phyloP scores from a whole-genome alignment of 208 protist genomes.

The Tritrichomonas foetus region DNA sequence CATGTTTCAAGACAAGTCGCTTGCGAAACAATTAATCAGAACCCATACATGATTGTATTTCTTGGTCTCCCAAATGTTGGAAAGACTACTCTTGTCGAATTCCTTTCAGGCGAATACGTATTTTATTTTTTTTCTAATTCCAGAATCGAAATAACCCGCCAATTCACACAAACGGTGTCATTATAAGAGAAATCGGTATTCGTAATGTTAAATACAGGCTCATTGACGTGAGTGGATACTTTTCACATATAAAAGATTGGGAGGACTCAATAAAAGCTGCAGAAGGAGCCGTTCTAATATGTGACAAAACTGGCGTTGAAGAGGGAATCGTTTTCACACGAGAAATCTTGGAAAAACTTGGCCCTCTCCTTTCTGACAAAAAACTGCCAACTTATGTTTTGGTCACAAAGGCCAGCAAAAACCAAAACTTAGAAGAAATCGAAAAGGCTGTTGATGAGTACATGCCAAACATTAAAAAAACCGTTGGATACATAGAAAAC shows the following conservation, averaged over 20 bases:
- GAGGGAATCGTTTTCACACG: not conserved
- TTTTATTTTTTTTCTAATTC: not conserved
- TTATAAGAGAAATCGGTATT: not conserved
- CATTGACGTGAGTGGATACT: not conserved
- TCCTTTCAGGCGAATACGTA: not conserved
- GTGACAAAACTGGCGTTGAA: not conserved
- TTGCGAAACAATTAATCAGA: not conserved
- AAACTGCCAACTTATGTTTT: not conserved
- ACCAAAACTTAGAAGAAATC: not conserved
- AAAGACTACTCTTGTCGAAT: conserved; percentile 9
- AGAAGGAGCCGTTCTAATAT: not conserved
- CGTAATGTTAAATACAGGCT: not conserved
- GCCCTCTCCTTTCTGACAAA: not conserved
- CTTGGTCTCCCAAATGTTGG: not conserved
- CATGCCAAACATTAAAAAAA: not conserved
- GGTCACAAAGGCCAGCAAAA: not conserved
- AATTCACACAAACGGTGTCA: not conserved
- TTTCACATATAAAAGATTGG: not conserved
- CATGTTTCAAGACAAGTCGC: not conserved
- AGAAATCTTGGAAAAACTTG: not conserved
- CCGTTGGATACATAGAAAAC: not conserved
- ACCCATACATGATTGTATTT: not conserved
- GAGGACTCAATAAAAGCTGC: not conserved
- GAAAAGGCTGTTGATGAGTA: not conserved
- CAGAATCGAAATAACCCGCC: conserved; percentile 5